These are phyloP conservation scores for Sclerotinia subarctica DNA, from an alignment of 2,329 filamentous ascomycete species.

Conservation along the genomic window DNA sequence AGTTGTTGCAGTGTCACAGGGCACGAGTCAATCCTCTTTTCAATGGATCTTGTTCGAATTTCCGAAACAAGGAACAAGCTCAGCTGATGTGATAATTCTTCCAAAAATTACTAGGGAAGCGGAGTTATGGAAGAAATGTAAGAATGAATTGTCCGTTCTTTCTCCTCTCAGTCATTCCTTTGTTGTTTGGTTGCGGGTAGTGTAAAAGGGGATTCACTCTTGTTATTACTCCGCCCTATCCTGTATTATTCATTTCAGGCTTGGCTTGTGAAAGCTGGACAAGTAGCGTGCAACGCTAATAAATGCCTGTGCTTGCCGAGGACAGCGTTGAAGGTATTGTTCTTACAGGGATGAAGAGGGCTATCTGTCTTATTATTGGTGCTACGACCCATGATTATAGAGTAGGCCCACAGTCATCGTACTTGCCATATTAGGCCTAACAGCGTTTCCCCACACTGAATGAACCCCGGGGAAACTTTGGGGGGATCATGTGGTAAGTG, in stretches of 20 bases:
- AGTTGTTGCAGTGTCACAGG: not conserved
- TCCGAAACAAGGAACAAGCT: conserved; percentile 8
- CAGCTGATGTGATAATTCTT: conserved; percentile 4
- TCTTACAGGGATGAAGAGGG: too few relatives aligned
- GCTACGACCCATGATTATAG: too few relatives aligned
- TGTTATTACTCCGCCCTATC: too few relatives aligned
- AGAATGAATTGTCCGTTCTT: not conserved
- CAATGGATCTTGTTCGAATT: not conserved
- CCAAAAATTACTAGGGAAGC: not conserved
- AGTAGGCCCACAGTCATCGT: too few relatives aligned
- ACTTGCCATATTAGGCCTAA: too few relatives aligned
- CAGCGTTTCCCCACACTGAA: conserved; percentile 11
- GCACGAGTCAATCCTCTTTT: conserved; percentile 6
- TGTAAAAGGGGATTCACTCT: not conserved
- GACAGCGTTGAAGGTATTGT: too few relatives aligned
- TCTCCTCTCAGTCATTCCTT: not conserved
- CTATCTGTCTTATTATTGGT: too few relatives aligned
- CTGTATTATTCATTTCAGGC: not conserved
- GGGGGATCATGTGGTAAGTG: conserved; percentile 5
- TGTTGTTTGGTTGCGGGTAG: conserved; percentile 11
- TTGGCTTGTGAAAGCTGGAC: not conserved
- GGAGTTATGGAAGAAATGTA: not conserved
- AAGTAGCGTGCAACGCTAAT: not conserved
- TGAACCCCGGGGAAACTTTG: not conserved
- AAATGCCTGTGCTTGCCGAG: not conserved